phyloP scores from a whole-genome alignment of 495 filamentous ascomycete genomes.

The Lasiosphaeriaceae sp. region DNA sequence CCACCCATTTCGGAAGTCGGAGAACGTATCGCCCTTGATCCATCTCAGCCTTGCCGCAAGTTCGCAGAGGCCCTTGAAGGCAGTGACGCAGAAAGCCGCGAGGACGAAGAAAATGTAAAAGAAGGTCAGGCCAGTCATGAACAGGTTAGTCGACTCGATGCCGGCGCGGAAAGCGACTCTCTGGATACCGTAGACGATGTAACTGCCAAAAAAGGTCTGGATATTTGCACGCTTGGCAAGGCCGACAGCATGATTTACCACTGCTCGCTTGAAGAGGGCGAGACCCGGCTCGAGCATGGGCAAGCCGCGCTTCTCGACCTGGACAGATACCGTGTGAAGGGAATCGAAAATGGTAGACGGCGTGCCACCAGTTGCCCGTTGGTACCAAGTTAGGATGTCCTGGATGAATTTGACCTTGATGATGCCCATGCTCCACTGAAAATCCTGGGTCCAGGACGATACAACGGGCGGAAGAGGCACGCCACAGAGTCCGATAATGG shows the following conservation, averaged over 20 bases:
- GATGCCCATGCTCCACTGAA: conserved; percentile 98
- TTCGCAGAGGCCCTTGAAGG: conserved; percentile 80
- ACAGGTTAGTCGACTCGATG: conserved; percentile 91
- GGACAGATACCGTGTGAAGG: conserved; percentile 72
- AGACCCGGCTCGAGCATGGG: conserved; percentile 26
- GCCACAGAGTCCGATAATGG: conserved; percentile 85
- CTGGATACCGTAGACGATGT: conserved; percentile 79
- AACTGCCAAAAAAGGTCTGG: conserved; percentile 47
- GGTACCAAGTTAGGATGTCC: conserved; percentile 90
- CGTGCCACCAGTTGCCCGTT: conserved; percentile 85
- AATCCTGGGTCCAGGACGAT: conserved; percentile 93
- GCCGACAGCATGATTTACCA: conserved; percentile 35
- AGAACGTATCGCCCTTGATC: conserved; percentile 85
- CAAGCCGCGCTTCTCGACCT: conserved; percentile 67
- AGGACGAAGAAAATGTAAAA: conserved; percentile 77
- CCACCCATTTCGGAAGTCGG: conserved; percentile 93
- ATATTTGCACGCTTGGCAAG: conserved; percentile 43
- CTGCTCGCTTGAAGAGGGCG: conserved; percentile 43
- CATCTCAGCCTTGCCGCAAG: conserved; percentile 59
- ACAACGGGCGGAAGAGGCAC: conserved; percentile 88
- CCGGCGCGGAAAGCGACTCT: conserved; percentile 80
- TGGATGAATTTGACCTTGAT: conserved; percentile 87
- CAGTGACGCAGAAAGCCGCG: conserved; percentile 65
- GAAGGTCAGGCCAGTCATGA: conserved; percentile 86
- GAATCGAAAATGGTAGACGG: conserved; percentile 75